Conservation (phyloP, 208 protist species). For the Leishmania martiniquensis region DNA sequence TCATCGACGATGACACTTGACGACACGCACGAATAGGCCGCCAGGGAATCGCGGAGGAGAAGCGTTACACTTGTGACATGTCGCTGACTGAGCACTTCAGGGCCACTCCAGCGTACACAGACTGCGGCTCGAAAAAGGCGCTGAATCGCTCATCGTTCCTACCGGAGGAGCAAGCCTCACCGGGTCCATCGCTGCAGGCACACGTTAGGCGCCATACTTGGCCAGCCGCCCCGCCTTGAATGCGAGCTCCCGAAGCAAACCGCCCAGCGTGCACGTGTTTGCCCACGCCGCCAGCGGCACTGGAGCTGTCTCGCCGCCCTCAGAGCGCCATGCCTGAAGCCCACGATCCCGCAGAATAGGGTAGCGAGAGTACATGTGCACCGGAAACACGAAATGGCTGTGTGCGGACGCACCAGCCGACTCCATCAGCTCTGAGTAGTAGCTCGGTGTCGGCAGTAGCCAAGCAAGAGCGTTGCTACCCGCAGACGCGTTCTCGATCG, state of each 20-base stretch:
- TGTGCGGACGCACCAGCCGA: not conserved
- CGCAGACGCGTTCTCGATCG: not conserved
- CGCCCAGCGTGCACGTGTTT: slow-evolving; percentile 42
- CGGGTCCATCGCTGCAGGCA: not conserved
- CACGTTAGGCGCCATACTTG: slow-evolving; percentile 62
- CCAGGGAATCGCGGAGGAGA: not conserved
- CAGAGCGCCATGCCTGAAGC: slow-evolving; percentile 7
- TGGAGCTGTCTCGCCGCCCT: not conserved
- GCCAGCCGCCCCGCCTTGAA: slow-evolving; percentile 63
- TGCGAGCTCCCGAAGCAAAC: slow-evolving; percentile 53
- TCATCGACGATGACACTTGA: not conserved
- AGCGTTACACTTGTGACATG: too few relatives aligned
- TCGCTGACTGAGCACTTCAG: not conserved
- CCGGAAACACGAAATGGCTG: slow-evolving; percentile 3
- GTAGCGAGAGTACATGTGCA: slow-evolving; percentile 38
- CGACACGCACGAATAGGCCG: not conserved
- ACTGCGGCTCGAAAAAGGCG: not conserved
- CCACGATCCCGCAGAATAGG: slow-evolving; percentile 38
- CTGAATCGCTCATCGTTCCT: too few relatives aligned
- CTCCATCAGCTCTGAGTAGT: slow-evolving; percentile 25
- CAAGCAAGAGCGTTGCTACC: slow-evolving; percentile 22
- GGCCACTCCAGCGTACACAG: not conserved
- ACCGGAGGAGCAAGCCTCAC: not conserved
- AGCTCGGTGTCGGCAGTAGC: slow-evolving; percentile 49
- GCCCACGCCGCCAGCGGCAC: slow-evolving; percentile 4